Conservation (phyloP, 441 rosid genomes). For the Macaranga tanarius region DNA sequence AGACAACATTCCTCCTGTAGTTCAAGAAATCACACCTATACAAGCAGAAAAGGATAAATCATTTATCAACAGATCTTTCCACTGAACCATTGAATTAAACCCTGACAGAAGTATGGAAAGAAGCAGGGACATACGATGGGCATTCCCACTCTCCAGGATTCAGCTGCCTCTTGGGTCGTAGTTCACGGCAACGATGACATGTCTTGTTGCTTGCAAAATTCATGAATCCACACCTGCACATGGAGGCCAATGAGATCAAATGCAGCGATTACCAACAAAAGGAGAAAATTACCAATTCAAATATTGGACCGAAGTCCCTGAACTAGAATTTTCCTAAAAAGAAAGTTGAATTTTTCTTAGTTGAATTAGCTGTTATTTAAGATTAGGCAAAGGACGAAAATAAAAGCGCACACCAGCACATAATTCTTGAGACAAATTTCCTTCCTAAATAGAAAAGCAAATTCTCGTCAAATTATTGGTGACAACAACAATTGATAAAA, state of each 20-base stretch:
- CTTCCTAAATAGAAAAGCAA: background rate
- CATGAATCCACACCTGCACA: slow-evolving; percentile 84
- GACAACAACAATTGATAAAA: background rate
- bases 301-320: background rate
- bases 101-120: background rate
- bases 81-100: background rate
- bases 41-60: slow-evolving; percentile 13
- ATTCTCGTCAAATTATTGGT: background rate
- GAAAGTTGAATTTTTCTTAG: background rate
- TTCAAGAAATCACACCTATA: slow-evolving; percentile 78
- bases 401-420: background rate
- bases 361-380: background rate
- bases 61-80: background rate
- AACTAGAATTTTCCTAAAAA: background rate
- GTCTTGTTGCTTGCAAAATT: slow-evolving; percentile 78
- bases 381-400: background rate
- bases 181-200: slow-evolving; percentile 58
- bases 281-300: background rate
- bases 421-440: background rate
- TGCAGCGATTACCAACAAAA: background rate
- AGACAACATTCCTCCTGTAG: slow-evolving; percentile 55
- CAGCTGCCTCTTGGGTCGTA: slow-evolving; percentile 58
- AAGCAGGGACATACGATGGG: slow-evolving; percentile 61
- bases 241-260: slow-evolving; percentile 12
- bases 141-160: slow-evolving; percentile 94